Base-by-base conservation (phyloP, 2,329 filamentous ascomycete genomes). In the Aspergillus quadricinctus region DNA sequence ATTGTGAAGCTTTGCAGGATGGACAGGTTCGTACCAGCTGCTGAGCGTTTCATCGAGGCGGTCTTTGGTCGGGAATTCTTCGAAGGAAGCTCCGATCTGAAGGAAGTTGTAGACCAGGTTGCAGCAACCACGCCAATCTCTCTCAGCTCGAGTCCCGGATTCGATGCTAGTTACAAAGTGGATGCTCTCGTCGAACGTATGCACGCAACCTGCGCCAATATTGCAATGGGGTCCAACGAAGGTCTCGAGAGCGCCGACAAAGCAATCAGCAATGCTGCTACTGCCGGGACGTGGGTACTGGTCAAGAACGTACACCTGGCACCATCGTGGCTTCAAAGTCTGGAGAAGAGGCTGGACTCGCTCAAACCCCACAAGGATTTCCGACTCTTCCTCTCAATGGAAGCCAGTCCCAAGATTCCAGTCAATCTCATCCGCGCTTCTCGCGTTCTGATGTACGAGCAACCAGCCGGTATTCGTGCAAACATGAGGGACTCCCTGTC, bases 241-340 rank as follows among this genome's bases (percentile, higher is more conserved):
- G 90, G 92, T 71, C 81, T 95, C 19, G 87, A 92, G 56, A 94
- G 87, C 60, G 94, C 94, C 19, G 94, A 99, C 80, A 96, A 96
- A 76, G 94, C 95, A 29, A 92, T 99, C 69, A 89, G 85, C 75
- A 91, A 92, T 66, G 94, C 94, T 9, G 93, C 94, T 4, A 90
- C 95, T 56, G 89, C 88, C 17, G 94, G 94, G 63, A 91, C 87
- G 27, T 99, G 94, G 94, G 95, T 99, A 9, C 83, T 99, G 59
- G 87, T 99, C 82, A 99, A 99, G 84, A 99, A 99, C 78, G 94
- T 99, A 21, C 94, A 99, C 75, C 83, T 99, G 60, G 92, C 93
- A 29, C 92, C 94, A 1, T 90, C 91, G 11, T 99, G 95, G 95
- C 80, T 99, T 31, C 93, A 97, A 75, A 96, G 92, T 68, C 83